Base-by-base conservation (phyloP, 2,329 filamentous ascomycete species). In the Venturia aucupariae region DNA sequence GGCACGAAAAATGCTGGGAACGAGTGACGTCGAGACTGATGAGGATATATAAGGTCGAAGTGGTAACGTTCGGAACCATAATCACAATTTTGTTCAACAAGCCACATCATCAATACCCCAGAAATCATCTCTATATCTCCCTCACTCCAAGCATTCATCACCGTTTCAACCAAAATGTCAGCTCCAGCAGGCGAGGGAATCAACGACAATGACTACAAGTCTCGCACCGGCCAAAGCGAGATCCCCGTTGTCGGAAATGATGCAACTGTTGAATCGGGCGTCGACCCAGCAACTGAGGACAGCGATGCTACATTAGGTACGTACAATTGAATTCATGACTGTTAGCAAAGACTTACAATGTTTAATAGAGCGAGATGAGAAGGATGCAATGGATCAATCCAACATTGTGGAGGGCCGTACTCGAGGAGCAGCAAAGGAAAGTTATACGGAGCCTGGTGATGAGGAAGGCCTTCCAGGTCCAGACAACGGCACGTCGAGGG, bases 341-440 rank as follows among this genome's bases (percentile, higher is more conserved):
- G 10, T 19, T 48, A 3, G 8, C 27, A 6, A 13, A 27, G 4
- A 35, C 51, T 55, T 4, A 55, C 51, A 3, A 41, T 62, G 15
- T 8, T 7, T 22, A 44, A 51, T 15, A 77, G 76, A 66, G 5
- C 71, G 70, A 3, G 75, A 77, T 38, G 75, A 78, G 2, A 71
- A 66, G 27, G 75, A 77, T 0, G 76, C 75, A 1, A 77, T 78
- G 44, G 73, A 77, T 42, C 63, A 71, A 42, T 68, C 67, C 27
- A 77, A 77, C 60, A 76, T 77, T n/a, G 65, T 78, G 5, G 67
- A 69, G 3, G 71, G 72, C 24, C 72, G 74, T 3, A 77, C 75
- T 1, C 73, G 75, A 17, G 69, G 70, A 17, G 63, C 63, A 19
- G 74, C 75, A 4, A 66, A 71, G 48, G 68, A 69, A 0, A 38